Evolutionary conservation across 306 rosid genomes (phyloP), one percentile per base, ranked within the genome.

Genomic region (Begonia masoniana): DNA sequence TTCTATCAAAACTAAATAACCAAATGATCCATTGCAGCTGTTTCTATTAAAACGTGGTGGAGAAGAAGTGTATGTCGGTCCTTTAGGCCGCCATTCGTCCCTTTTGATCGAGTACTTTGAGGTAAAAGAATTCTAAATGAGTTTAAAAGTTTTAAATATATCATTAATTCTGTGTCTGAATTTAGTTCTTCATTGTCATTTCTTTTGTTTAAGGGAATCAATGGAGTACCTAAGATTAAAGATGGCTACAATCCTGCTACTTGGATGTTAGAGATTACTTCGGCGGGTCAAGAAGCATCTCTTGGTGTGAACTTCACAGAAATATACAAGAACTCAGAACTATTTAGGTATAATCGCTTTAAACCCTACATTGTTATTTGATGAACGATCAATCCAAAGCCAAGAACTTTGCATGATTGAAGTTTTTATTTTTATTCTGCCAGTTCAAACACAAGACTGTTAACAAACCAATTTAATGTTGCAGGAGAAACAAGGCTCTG

Each of bases 191-290:
- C 64, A 26, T 50, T 31, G 39, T 31, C 39, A 31, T 31, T 45
- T 11, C 15, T 11, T 45, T 12, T 12, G 49, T 11, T 45, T 45
- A 10, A 89, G 97, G 87, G 63, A 78, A 69, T 89, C 47, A 57
- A 74, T 58, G 94, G 89, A 48, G 87, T 85, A 52, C 78, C 87
- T 36, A 82, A 80, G 67, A 85, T 82, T 35, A 85, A 69, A 64
- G 83, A 76, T 52, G 84, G 88, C 6, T 78, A 80, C 58, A 89
- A 89, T 66, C 97, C 97, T 66, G 95, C 97, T n/a, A 85, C 97
- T 43, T 89, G 97, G 97, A 85, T 85, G 95, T 61, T 89, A 76
- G 95, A 89, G 68, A 68, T 82, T 59, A 80, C 89, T 59, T 82
- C 97, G 64, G 74, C 78, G 55, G 78, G 76, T 14, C 82, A 79